Base-by-base conservation (phyloP, 2,329 filamentous ascomycete genomes). In the Teratosphaeria nubilosa region DNA sequence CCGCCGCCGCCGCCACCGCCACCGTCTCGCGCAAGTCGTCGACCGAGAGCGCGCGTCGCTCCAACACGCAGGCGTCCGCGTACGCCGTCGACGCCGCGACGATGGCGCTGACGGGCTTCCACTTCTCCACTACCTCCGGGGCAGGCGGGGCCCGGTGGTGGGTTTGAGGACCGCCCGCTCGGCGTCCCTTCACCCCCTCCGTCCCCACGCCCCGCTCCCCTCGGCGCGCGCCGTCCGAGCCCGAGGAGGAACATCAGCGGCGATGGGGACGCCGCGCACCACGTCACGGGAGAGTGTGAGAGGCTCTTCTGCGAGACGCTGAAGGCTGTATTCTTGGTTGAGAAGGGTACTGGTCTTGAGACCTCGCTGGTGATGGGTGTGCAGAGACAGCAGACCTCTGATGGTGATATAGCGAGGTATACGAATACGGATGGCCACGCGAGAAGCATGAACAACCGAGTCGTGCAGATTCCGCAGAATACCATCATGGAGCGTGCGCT, bases 231-330 rank as follows among this genome's bases (percentile, higher is more conserved):
- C 56, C 65, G 66, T 53, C 66, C 66, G 30, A 61, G 63, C 57
- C 62, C 66, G 51, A 62, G 61, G 58, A 66, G 68, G 63, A 63
- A 61, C 68, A 66, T 68, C 69, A 78, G 75, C 87, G 88, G 88
- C 88, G 34, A 41, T 41, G 34, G 34, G 50, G 91, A 91, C 90
- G 91, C 91, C 86, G 86, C 90, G 88, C 85, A 89, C 78, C 86
- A 86, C 80, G 95, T 96, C 83, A 91, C 88, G 89, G 91, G 88
- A 91, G 91, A 96, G 90, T 95, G 91, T 96, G 91, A 96, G 91
- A 96, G 91, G 83, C 92, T 96, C 87, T 95, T 96, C 85, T 96
- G 91, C 80, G 90, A 92, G 87, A 87, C 86, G 83, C 89, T 96
- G 86, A 88, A 84, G 79, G 80, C 86, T 80, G 87, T 89, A 81